These are phyloP conservation scores for Dentipellis fragilis DNA, from an alignment of 768 basidiomycete genomes.

Conservation along the genomic window DNA sequence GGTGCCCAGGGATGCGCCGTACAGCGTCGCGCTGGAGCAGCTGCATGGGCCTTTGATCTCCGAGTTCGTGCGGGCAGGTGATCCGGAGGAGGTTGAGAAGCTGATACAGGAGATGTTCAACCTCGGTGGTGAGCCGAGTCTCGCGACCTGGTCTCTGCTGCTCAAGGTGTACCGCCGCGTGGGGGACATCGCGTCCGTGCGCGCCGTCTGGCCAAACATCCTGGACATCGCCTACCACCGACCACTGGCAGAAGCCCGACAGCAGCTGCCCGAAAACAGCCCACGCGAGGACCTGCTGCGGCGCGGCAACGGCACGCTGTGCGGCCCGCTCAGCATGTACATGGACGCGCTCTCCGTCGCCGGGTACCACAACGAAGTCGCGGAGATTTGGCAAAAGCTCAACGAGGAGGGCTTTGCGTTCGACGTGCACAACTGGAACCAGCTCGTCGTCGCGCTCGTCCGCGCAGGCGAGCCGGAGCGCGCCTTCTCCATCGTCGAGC, in stretches of 20 bases:
- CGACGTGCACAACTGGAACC: constrained; percentile 90
- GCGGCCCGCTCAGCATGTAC: constrained; percentile 71
- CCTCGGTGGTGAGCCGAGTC: constrained; percentile 44
- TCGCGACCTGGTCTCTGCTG: constrained; percentile 52
- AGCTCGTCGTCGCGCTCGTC: constrained; percentile 63
- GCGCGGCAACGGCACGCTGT: constrained; percentile 46
- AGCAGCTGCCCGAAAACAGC: background rate
- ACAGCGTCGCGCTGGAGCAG: constrained; percentile 36
- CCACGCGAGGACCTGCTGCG: constrained; percentile 15
- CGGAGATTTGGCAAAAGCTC: constrained; percentile 56
- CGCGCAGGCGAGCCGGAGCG: constrained; percentile 75
- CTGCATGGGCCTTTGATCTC: constrained; percentile 55
- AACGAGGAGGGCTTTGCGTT: constrained; percentile 59
- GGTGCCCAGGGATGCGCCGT: constrained; percentile 29
- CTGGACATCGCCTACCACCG: constrained; percentile 43
- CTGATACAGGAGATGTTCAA: constrained; percentile 44
- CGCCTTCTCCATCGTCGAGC: constrained; percentile 76
- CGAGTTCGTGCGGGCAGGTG: constrained; percentile 33
- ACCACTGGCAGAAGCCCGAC: constrained; percentile 19
- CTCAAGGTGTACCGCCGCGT: constrained; percentile 64
- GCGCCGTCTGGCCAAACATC: constrained; percentile 60
- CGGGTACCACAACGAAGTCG: constrained; percentile 52
- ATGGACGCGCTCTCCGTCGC: constrained; percentile 63
- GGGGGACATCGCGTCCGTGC: constrained; percentile 43
- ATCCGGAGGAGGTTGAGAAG: constrained; percentile 44